Evolutionary conservation across 441 rosid species (phyloP), one percentile per base, ranked within the genome.

Genomic region (Adansonia rubrostipa): DNA sequence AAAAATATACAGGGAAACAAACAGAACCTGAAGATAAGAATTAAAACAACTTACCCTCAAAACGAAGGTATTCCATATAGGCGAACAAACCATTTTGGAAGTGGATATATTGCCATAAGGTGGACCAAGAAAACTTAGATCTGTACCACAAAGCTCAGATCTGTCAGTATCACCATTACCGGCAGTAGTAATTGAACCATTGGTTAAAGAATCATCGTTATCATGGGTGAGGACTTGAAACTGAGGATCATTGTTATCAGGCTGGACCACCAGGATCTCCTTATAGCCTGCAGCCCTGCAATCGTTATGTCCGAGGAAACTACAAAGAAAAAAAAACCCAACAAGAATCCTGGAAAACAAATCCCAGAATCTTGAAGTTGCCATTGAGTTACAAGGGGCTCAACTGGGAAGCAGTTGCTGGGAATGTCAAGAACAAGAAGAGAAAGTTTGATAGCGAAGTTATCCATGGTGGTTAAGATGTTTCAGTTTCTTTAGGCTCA

Each of bases 31-130:
- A 17, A 44, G 9, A 17, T 3, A 42, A 9, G 36, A 48, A 44
- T 36, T 33, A 13, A 63, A 9, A 1, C 13, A 67, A 72, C 80
- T 89, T 89, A 96, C 99, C 89, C 98, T 84, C 80, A 96, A 86
- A 71, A 90, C 75, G 62, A 89, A 91, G 73, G 86, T 88, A 85
- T 96, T 90, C 99, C 99, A 94, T 60, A 94, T 80, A 11, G 94
- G 94, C 65, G 87, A 61, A 79, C 99, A 94, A 1, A 82, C 79
- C 84, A 91, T 81, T 47, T 87, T 87, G 24, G 99, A 86, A 58
- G 85, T 82, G 14, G 98, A 87, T 73, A 90, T 78, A 71, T 90
- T 94, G 60, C 85, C 86, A 77, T 92, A 96, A 0, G 99, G 98
- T 3, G 97, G 98, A 71, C 95, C 92, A 74, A 96, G 97, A 64